Base-by-base conservation (phyloP, 176 grass and related monocot genomes). In the Canna indica region DNA sequence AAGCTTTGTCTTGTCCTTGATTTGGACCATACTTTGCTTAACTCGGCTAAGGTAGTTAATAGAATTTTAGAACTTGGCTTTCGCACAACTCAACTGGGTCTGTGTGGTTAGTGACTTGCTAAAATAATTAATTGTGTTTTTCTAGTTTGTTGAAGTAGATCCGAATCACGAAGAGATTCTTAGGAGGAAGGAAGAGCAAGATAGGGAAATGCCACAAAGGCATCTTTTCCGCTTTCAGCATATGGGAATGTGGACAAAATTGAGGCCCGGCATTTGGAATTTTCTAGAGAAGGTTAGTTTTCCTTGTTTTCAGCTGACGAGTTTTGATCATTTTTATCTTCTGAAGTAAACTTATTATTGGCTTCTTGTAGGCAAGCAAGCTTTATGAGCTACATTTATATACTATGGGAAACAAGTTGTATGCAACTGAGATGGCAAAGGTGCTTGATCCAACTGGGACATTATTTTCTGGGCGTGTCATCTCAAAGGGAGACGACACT, bases 201-300 rank as follows among this genome's bases (percentile, higher is more conserved):
- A 99, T 72, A 72, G 80, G 46, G 85, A 80, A 69, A 82, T 81
- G 73, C 78, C 75, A 47, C 86, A 99, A 47, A 79, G 82, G 6
- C 90, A 99, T 90, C 80, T 99, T 29, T 99, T 84, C 71, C 60
- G 84, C 22, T 88, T 99, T 38, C 86, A 85, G 34, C 94, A 99
- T 75, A 93, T 99, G 94, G 57, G 77, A 71, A 99, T 99, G 94
- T 99, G 94, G 94, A 99, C 94, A 18, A 99, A 99, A 57, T 80
- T 99, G 65, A 88, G 94, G 53, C 90, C 94, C 36, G 94, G 94
- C 74, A 93, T 99, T 44, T 99, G 94, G 94, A 99, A 90, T 79
- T 99, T 99, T 78, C 80, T 99, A 27, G 85, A 93, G 45, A 90
- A 93, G 94, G 94, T 99, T 83, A 73, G 64, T n/a, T 64, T 36